phyloP scores from a whole-genome alignment of 2,329 filamentous ascomycete genomes.

The Hymenoscyphus fructigenus region DNA sequence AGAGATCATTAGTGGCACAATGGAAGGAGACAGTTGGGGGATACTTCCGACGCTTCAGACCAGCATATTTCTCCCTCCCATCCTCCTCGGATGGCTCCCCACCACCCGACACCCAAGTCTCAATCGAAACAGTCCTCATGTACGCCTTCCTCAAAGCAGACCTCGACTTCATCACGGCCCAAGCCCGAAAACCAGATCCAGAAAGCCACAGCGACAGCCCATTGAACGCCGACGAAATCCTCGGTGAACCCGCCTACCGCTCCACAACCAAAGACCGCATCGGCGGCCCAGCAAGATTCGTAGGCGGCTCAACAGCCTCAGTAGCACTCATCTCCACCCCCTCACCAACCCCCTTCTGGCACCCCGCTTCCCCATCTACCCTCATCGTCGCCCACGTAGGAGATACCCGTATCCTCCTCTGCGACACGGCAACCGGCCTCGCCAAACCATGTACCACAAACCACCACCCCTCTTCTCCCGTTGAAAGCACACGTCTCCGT shows the following conservation, averaged over 20 bases:
- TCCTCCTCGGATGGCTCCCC: constrained; percentile 35
- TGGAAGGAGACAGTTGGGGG: constrained; percentile 88
- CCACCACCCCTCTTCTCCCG: constrained; percentile 86
- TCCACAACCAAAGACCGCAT: constrained; percentile 61
- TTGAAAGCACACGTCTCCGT: constrained; percentile 78
- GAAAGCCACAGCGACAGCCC: constrained; percentile 72
- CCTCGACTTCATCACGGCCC: constrained; percentile 88
- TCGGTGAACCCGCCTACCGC: constrained; percentile 60
- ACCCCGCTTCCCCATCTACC: constrained; percentile 80
- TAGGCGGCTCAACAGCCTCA: constrained; percentile 90
- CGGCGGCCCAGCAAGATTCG: constrained; percentile 76
- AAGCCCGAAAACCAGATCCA: constrained; percentile 76
- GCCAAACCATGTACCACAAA: constrained; percentile 82
- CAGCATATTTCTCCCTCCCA: constrained; percentile 65
- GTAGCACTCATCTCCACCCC: constrained; percentile 89
- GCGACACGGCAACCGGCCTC: constrained; percentile 78
- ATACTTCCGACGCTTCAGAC: constrained; percentile 89
- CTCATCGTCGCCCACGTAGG: constrained; percentile 88
- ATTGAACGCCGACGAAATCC: constrained; percentile 80
- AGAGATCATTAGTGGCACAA: constrained; percentile 67
- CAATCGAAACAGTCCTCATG: constrained; percentile 75
- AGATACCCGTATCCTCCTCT: constrained; percentile 88
- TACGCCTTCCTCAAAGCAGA: constrained; percentile 95
- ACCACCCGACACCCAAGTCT: constrained; percentile 44
- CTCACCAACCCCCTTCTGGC: constrained; percentile 91